These are phyloP conservation scores for Fusarium marasasianum DNA, from an alignment of 2,329 filamentous ascomycete species.

Conservation along the genomic window DNA sequence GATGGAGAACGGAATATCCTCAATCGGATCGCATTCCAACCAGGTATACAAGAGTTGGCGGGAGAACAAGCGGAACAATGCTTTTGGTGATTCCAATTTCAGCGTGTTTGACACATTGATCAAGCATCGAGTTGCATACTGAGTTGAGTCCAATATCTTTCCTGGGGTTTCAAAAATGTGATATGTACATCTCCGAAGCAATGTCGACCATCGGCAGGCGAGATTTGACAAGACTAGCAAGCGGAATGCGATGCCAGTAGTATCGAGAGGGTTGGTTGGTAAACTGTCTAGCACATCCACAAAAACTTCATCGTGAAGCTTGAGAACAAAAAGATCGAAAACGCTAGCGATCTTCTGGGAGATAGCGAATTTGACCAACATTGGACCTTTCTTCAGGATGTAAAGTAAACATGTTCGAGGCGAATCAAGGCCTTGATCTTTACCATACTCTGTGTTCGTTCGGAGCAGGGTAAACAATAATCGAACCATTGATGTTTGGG, in stretches of 20 bases:
- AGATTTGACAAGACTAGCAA: conserved; percentile 79
- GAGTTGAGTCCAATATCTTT: conserved; percentile 69
- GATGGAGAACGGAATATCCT: conserved; percentile 82
- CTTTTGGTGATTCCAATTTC: conserved; percentile 69
- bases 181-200: conserved; percentile 88
- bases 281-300: conserved; percentile 83
- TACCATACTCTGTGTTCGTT: conserved; percentile 72
- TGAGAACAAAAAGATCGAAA: conserved; percentile 84
- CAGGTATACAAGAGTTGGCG: conserved; percentile 92
- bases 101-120: conserved; percentile 71
- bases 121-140: conserved; percentile 79
- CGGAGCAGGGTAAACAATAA: conserved; percentile 77
- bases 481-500: conserved; percentile 72
- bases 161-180: conserved; percentile 93
- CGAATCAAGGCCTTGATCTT: conserved; percentile 64
- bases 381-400: conserved; percentile 72
- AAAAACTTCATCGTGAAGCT: conserved; percentile 84
- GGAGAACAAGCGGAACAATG: conserved; percentile 84
- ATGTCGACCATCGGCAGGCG: conserved; percentile 84
- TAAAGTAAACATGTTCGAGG: conserved; percentile 77
- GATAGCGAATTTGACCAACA: conserved; percentile 80
- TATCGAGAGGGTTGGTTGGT: conserved; percentile 74
- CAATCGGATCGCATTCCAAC: conserved; percentile 74
- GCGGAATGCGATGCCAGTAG: conserved; percentile 87
- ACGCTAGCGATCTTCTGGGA: conserved; percentile 75